Evolutionary conservation across 1,139 yeast genomes (phyloP), one percentile per base, ranked within the genome.

Genomic region (Kodamaea ohmeri): DNA sequence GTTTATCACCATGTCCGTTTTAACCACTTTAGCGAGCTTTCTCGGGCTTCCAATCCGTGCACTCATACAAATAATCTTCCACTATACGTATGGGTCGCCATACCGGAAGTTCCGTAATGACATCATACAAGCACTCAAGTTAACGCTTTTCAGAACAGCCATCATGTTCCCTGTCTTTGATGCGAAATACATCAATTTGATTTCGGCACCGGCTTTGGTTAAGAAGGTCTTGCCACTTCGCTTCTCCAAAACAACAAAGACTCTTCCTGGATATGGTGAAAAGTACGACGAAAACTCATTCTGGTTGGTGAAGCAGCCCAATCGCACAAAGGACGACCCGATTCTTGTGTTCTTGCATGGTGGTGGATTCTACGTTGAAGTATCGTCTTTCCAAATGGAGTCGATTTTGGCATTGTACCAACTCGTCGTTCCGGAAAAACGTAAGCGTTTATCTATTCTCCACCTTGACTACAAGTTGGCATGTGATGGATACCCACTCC

Each of bases 301-400:
- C 32, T 71, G 76, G 75, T 36, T 70, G 9, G 65, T 56, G 4
- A 63, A 64, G 43, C 58, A 56, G 32, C 54, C 55, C 2, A 46
- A 55, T 25, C 49, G 63, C 21, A 47, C 55, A n/a, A 42, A 50
- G 0, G 35, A 42, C 4, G 73, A 68, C 42, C 74, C 74, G 1
- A 50, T 71, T 13, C 49, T 71, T 15, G 50, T 70, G 18, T 70
- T 57, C 43, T 45, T 55, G 11, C 76, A 71, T 43, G 76, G 76
- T 13, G 76, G 76, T 2, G 76, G 75, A 2, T 70, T 58, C 45
- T 66, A 57, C 38, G 40, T 66, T 26, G 63, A 68, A 40, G 61
- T 71, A 1, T 51, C 53, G 37, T 61, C 63, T 0, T 50, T 54
- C 31, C 76, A 70, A 42, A 27, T 69, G 21, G 61, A 61, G 40